phyloP scores from a whole-genome alignment of 2,329 filamentous ascomycete species.

The Fragosphaeria purpurea region DNA sequence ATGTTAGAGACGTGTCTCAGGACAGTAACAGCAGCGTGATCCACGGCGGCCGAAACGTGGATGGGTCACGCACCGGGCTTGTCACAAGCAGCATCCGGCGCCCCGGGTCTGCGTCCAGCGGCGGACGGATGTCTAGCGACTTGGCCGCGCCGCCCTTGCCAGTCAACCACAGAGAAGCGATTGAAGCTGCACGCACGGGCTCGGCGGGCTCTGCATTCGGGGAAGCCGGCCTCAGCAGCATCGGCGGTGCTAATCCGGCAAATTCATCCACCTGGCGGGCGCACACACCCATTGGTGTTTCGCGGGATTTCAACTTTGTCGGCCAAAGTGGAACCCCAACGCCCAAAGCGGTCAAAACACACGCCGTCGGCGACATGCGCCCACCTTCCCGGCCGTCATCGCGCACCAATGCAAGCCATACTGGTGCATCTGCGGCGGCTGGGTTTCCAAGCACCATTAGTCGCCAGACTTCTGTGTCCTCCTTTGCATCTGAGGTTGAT shows the following conservation, averaged over 20 bases:
- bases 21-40: conserved; percentile 39
- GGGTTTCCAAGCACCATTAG: conserved; percentile 19
- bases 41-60: conserved; percentile 28
- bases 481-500: conserved; percentile 90
- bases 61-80: conserved; percentile 16
- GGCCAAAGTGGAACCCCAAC: conserved; percentile 42
- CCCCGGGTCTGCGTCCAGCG: conserved; percentile 65
- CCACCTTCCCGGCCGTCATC: conserved; percentile 34
- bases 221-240: conserved; percentile 16
- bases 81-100: conserved; percentile 37
- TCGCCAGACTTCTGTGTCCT: conserved; percentile 80
- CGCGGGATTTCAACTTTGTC: conserved; percentile 1
- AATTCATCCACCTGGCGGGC: not conserved
- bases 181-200: conserved; percentile 62
- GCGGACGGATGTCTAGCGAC: conserved; percentile 29
- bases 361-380: conserved; percentile 29
- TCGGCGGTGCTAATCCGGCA: not conserved
- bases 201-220: conserved; percentile 29
- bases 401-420: conserved; percentile 12
- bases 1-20: conserved; percentile 31
- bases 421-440: not conserved
- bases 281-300: conserved; percentile 5
- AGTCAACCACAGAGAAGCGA: conserved; percentile 70
- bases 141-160: conserved; percentile 60
- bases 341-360: conserved; percentile 34